phyloP scores from a whole-genome alignment of 2,329 filamentous ascomycete genomes.

The Dendryphion nanum region DNA sequence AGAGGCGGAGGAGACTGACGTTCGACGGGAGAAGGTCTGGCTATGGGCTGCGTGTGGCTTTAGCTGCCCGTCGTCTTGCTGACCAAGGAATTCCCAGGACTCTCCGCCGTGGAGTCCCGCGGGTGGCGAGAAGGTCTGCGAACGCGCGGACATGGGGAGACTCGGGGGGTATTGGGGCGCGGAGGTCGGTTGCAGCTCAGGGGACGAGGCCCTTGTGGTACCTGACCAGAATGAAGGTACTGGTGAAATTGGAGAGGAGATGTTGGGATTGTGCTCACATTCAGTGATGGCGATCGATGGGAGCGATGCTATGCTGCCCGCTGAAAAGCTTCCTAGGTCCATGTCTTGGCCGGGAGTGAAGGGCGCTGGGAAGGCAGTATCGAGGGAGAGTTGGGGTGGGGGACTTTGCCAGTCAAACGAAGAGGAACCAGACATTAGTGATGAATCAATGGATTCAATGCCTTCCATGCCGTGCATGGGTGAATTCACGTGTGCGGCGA shows the following conservation, averaged over 20 bases:
- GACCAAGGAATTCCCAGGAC: conserved; percentile 37
- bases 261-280: conserved; percentile 33
- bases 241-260: conserved; percentile 31
- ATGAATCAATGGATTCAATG: conserved; percentile 27
- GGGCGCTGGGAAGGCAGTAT: conserved; percentile 25
- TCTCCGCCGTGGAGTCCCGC: conserved; percentile 28
- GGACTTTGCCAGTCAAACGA: conserved; percentile 32
- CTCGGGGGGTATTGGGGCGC: conserved; percentile 21
- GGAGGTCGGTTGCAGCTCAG: conserved; percentile 31
- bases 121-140: conserved; percentile 20
- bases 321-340: conserved; percentile 23
- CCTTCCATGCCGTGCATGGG: conserved; percentile 39
- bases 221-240: conserved; percentile 39
- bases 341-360: conserved; percentile 21
- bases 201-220: conserved; percentile 36
- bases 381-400: conserved; percentile 21
- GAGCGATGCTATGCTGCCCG: conserved; percentile 21
- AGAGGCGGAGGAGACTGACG: conserved; percentile 33
- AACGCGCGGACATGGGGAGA: conserved; percentile 14
- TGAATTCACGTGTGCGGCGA: conserved; percentile 33
- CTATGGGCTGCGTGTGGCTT: conserved; percentile 20
- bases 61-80: conserved; percentile 17
- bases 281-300: conserved; percentile 37
- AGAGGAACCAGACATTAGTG: conserved; percentile 22
- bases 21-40: conserved; percentile 25